Conservation (phyloP, 805 yeast genomes). For the Saturnispora mendoncae region DNA sequence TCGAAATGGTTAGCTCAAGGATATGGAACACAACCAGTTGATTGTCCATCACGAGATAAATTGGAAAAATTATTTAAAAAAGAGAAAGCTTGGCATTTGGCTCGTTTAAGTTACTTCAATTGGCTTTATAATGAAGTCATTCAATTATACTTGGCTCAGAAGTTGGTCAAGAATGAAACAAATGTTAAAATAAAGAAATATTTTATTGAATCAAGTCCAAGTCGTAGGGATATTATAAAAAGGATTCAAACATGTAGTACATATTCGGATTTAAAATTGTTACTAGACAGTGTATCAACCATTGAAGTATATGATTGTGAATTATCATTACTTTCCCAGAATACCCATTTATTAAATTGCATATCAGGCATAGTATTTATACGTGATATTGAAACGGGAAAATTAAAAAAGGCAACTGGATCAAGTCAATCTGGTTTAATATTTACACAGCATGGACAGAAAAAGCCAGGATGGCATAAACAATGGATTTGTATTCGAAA, state of each 20-base stretch:
- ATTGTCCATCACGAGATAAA: conserved; percentile 11
- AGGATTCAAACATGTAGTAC: conserved; percentile 17
- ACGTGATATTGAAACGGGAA: conserved; percentile 3
- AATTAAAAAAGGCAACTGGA: background rate
- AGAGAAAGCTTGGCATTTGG: conserved; percentile 24
- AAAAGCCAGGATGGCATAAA: conserved; percentile 74
- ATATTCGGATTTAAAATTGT: conserved; percentile 16
- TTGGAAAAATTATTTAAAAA: conserved; percentile 28
- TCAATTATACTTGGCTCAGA: conserved; percentile 11
- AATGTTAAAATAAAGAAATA: background rate
- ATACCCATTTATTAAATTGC: background rate
- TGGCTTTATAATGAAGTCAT: conserved; percentile 24
- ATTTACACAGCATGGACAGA: conserved; percentile 52
- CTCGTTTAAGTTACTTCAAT: conserved; percentile 26
- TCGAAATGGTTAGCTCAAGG: conserved; percentile 29
- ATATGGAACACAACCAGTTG: conserved; percentile 13
- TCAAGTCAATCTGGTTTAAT: conserved; percentile 37
- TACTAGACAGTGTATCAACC: conserved; percentile 18
- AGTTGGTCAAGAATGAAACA: conserved; percentile 6
- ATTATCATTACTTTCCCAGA: conserved; percentile 5
- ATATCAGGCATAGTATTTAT: conserved; percentile 1
- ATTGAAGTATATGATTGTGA: conserved; percentile 32
- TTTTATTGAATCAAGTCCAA: conserved; percentile 12
- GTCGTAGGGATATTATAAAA: conserved; percentile 16
- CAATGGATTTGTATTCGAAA: conserved; percentile 72